A percentile compares a stretch with the other conserved stretches of the same genome.
Evolutionary conservation across 2,329 filamentous ascomycete genomes (phyloP).

Genomic region (Chlorencoelia australis): DNA sequence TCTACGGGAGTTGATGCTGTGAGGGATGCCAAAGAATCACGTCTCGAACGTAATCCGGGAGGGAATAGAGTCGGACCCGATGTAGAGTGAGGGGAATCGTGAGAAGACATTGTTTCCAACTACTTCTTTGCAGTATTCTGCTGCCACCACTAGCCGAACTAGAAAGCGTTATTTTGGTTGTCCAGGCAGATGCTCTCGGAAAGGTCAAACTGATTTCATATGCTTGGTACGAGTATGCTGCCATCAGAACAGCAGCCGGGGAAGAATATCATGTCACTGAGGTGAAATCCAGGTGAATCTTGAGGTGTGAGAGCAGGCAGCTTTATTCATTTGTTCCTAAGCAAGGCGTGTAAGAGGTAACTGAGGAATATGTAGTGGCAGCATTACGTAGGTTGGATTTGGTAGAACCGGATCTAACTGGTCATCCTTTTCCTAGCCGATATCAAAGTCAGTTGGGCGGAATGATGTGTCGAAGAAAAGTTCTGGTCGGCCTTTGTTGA

Average conservation of each 20-base stretch:
- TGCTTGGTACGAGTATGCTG: no score
- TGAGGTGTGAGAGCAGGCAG: no score
- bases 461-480: not conserved
- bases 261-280: slow-evolving; percentile 17
- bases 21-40: slow-evolving; percentile 40
- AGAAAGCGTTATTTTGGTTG: no score
- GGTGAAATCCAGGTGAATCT: not conserved
- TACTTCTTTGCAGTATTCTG: not conserved
- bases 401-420: no score
- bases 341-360: no score
- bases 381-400: no score
- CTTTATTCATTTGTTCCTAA: not conserved
- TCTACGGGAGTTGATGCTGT: slow-evolving; percentile 44
- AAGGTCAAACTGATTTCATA: no score
- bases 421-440: no score
- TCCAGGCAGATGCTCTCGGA: no score
- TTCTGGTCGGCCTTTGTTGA: not conserved
- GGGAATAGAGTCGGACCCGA: slow-evolving; percentile 14
- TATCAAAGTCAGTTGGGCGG: no score
- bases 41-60: slow-evolving; percentile 25
- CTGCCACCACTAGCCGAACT: no score
- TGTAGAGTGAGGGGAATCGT: slow-evolving; percentile 20
- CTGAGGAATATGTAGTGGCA: no score
- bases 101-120: slow-evolving; percentile 21
- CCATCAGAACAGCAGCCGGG: slow-evolving; percentile 12